These are phyloP conservation scores for Ceratobasidium theobromae DNA, from an alignment of 1,284 basidiomycete genomes.

Conservation along the genomic window DNA sequence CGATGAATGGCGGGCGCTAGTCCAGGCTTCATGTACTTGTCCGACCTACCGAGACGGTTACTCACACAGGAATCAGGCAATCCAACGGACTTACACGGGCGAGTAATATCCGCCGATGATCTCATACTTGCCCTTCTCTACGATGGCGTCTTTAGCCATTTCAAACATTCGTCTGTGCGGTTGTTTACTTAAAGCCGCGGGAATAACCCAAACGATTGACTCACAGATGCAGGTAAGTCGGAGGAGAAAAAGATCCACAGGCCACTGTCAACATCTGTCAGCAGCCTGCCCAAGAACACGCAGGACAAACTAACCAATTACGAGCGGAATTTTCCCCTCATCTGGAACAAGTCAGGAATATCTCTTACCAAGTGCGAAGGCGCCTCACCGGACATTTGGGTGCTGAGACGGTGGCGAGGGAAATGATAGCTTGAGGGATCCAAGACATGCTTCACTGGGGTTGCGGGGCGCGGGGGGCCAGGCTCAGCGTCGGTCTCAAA, in stretches of 20 bases:
- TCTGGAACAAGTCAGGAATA: conserved; percentile 39
- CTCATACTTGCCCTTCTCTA: conserved; percentile 55
- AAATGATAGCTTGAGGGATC: conserved; percentile 42
- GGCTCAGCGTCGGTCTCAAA: conserved; percentile 16
- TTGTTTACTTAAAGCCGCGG: not conserved
- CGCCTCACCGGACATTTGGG: conserved; percentile 47
- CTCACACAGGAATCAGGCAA: not conserved
- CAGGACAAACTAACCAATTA: conserved; percentile 43
- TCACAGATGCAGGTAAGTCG: conserved; percentile 54
- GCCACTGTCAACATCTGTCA: conserved; percentile 44
- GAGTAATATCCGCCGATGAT: conserved; percentile 58
- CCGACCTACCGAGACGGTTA: conserved; percentile 40
- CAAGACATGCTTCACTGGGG: conserved; percentile 28
- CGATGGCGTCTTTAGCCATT: conserved; percentile 58
- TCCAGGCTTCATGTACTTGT: conserved; percentile 51
- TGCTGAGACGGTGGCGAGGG: conserved; percentile 46
- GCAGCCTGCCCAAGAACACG: not conserved
- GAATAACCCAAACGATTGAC: conserved; percentile 27
- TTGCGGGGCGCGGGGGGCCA: conserved; percentile 6
- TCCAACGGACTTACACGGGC: conserved; percentile 45
- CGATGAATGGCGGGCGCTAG: conserved; percentile 48
- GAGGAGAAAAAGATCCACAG: conserved; percentile 56
- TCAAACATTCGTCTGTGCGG: conserved; percentile 55
- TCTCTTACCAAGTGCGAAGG: conserved; percentile 8
- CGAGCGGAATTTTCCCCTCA: conserved; percentile 48